These are phyloP conservation scores for Priceomyces melissophilus DNA, from an alignment of 805 yeast genomes.

Conservation along the genomic window DNA sequence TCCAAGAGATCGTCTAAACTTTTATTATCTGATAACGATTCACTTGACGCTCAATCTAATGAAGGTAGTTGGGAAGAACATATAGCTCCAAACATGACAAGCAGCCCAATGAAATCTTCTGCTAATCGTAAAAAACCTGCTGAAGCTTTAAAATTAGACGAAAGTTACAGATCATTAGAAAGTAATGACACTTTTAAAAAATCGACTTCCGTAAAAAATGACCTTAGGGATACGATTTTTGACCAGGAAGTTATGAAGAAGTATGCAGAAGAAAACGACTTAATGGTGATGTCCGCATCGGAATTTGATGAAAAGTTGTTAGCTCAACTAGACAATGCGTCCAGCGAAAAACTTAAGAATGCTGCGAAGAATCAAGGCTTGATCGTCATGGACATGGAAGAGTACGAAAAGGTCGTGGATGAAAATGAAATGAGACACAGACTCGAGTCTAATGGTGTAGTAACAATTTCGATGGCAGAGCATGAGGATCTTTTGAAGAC, in stretches of 20 bases:
- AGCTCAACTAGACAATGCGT: slow-evolving; percentile 6
- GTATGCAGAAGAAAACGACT: slow-evolving; percentile 31
- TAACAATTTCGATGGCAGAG: slow-evolving; percentile 26
- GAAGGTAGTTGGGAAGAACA: slow-evolving; percentile 38
- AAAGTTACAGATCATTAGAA: neutral
- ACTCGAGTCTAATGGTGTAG: slow-evolving; percentile 29
- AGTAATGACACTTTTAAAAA: neutral
- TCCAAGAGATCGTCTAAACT: slow-evolving; percentile 34
- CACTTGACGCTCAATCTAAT: slow-evolving; percentile 15
- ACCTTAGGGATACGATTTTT: neutral
- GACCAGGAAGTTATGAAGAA: slow-evolving; percentile 12
- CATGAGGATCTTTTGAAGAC: slow-evolving; percentile 12
- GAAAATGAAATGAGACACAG: slow-evolving; percentile 34
- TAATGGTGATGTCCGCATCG: slow-evolving; percentile 28
- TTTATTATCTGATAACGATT: slow-evolving; percentile 25
- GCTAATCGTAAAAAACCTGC: slow-evolving; percentile 3
- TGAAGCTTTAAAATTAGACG: neutral
- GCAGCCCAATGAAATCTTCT: slow-evolving; percentile 20
- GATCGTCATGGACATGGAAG: slow-evolving; percentile 23
- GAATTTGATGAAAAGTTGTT: slow-evolving; percentile 25
- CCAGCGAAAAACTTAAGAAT: neutral
- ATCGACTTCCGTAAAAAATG: neutral
- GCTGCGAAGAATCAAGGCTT: slow-evolving; percentile 17
- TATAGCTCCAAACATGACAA: slow-evolving; percentile 24
- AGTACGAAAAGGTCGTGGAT: slow-evolving; percentile 24